Percentiles rank a stretch among this genome's conserved stretches.
These are phyloP conservation scores for Curvularia eragrostidis DNA, from an alignment of 2,329 filamentous ascomycete genomes.

Conservation along the genomic window DNA sequence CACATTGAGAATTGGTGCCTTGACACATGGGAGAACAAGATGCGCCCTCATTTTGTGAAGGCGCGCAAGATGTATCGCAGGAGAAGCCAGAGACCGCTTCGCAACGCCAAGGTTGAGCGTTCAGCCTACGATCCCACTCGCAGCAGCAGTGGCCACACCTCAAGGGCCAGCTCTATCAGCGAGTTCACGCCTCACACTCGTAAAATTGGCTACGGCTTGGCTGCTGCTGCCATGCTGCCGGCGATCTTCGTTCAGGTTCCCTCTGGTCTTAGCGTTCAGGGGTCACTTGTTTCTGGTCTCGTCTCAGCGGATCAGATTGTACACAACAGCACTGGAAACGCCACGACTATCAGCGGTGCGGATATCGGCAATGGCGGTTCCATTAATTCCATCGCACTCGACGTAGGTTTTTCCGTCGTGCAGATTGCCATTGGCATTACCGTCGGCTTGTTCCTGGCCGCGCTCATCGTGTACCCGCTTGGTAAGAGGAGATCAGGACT, in stretches of 20 bases:
- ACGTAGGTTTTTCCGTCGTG: conserved; percentile 57
- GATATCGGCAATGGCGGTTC: conserved; percentile 29
- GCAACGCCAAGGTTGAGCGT: conserved; percentile 25
- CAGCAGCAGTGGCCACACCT: conserved; percentile 27
- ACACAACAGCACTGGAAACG: conserved; percentile 54
- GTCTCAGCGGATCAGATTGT: conserved; percentile 64
- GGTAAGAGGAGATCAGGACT: conserved; percentile 55
- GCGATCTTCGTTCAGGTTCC: conserved; percentile 79
- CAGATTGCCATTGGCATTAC: conserved; percentile 61
- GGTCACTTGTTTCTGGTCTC: conserved; percentile 63
- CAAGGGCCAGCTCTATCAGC: conserved; percentile 31
- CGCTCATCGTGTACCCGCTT: conserved; percentile 58
- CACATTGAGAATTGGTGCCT: conserved; percentile 63
- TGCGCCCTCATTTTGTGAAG: conserved; percentile 52
- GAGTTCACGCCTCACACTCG: conserved; percentile 41
- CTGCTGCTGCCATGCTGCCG: conserved; percentile 83
- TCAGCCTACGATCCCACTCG: conserved; percentile 30
- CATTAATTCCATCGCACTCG: conserved; percentile 56
- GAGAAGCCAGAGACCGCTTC: conserved; percentile 26
- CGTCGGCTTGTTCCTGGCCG: conserved; percentile 57
- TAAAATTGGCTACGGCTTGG: conserved; percentile 72
- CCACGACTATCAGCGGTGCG: conserved; percentile 47
- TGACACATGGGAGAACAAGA: conserved; percentile 60
- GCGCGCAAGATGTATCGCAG: conserved; percentile 37
- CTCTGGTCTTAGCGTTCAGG: conserved; percentile 64